Base-by-base conservation (phyloP, 2,329 filamentous ascomycete species). In the Calonectria montana region DNA sequence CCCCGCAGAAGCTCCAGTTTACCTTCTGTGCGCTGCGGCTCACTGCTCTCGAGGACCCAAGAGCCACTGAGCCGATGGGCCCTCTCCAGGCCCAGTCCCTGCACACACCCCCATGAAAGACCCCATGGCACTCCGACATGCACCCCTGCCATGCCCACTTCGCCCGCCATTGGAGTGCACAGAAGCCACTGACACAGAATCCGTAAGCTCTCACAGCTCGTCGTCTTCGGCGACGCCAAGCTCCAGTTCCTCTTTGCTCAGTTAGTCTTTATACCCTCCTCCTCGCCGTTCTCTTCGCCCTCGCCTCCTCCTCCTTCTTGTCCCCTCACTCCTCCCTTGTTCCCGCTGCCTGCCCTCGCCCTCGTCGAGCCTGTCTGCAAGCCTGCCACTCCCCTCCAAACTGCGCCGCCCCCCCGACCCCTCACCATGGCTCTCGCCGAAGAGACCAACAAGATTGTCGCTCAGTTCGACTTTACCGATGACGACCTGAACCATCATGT, bases 391-490 rank as follows among this genome's bases (percentile, higher is more conserved):
- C 87, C 88, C 50, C 91, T 92, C 80, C 86, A 88, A 53, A 88
- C 87, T 48, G 85, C 87, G 39, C 89, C 90, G 16, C 85, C 88
- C 65, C 91, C 90, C 50, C 83, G 82, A 83, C 87, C 87, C 68
- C 86, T 88, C 84, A 87, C 86, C 77, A 93, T 93, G 91, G 85
- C 88, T 71, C 86, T 93, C 74, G 85, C 85, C 73, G 89, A 92
- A 74, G 94, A 96, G 85, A 94, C 95, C 71, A 92, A 92, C 88
- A 91, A 91, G 81, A 91, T 98, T 80, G 94, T 94, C 79, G 90
- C 90, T 78, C 91, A 97, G 83, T 98, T 98, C 85, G 94, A 97
- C 67, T 96, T 96, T 84, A 88, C 91, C 72, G 89, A 95, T 78
- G 90, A 92, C 65, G 90, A 95, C 84, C 89, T 98, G 80, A 94